Conservation (phyloP, 2,329 filamentous ascomycete genomes). For the Cladosporium austrohemisphaericum region DNA sequence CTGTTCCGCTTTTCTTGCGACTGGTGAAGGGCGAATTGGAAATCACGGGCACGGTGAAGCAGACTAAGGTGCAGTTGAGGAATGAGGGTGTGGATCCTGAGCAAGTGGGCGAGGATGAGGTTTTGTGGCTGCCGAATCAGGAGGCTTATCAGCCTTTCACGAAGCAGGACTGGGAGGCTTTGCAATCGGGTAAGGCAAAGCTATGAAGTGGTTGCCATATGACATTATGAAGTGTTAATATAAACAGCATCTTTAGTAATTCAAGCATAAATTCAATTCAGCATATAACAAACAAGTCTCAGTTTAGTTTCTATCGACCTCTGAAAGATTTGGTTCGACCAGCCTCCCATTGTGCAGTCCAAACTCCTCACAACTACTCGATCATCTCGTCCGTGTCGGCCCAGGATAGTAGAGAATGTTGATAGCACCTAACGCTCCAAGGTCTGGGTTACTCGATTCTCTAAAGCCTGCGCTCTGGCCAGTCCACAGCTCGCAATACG, state of each 20-base stretch:
- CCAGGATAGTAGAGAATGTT: too few species aligned
- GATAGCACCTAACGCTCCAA: too few species aligned
- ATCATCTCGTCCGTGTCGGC: too few species aligned
- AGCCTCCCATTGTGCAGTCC: too few species aligned
- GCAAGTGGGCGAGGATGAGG: slow-evolving; percentile 46
- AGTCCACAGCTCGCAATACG: too few species aligned
- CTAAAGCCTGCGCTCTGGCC: too few species aligned
- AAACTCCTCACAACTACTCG: too few species aligned
- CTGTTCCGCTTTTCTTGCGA: slow-evolving; percentile 73
- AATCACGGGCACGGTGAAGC: slow-evolving; percentile 81
- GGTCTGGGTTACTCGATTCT: too few species aligned
- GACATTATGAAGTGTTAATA: not conserved
- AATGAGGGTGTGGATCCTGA: slow-evolving; percentile 68
- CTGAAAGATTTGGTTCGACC: too few species aligned
- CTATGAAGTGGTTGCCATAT: too few species aligned
- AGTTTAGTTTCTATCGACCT: too few species aligned
- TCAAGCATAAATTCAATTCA: not conserved
- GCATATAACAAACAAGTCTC: not conserved
- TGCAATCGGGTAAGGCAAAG: slow-evolving; percentile 67
- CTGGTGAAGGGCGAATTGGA: slow-evolving; percentile 58
- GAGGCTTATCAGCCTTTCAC: slow-evolving; percentile 62
- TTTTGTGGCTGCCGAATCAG: slow-evolving; percentile 64
- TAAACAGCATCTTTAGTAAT: not conserved
- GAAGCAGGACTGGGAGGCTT: slow-evolving; percentile 62
- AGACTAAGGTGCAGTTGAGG: slow-evolving; percentile 74